Evolutionary conservation across 495 filamentous ascomycete genomes (phyloP), one percentile per base, ranked within the genome.

Genomic region (Aspergillus affinis): DNA sequence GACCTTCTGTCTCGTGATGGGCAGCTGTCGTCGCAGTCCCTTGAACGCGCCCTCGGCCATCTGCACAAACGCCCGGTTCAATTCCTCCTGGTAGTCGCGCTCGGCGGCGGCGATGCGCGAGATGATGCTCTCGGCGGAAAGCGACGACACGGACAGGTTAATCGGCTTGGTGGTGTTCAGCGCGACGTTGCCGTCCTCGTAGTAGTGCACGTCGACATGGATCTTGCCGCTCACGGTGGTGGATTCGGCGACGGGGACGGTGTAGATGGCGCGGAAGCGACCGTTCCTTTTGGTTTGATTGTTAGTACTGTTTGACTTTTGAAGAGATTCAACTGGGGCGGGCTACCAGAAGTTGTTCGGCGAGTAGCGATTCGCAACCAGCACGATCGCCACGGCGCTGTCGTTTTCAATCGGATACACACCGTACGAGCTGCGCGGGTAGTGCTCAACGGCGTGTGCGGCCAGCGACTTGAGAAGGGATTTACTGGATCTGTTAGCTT

Each of bases 131-230:
- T 81, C 78, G 7, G 90, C 91, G 4, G 84, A 85, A 9, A 81
- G 74, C 3, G 83, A 83, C 3, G 83, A 71, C 5, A 91, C 71
- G n/a, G 82, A 81, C 4, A 79, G 62, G 26, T 77, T 75, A 26
- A 95, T 65, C 5, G 88, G 81, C 78, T 97, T 97, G 64, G 80
- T 86, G 13, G 93, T 97, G 60, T 90, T 81, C 48, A 99, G 82
- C 2, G 94, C 86, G 48, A 99, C 95, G 68, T 99, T 99, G 46
- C 95, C 95, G 75, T 99, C 95, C 76, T 99, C 95, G 81, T 98
- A 99, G 84, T 99, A 99, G 81, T 99, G 95, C 49, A 99, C 93
- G 73, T 82, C 69, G 70, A 84, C 55, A 76, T 85, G 63, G 74
- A 79, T 67, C 54, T 77, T 78, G 68, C 77, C 76, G 21, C 74